These are phyloP conservation scores for Ceratocystis eucalypticola DNA, from an alignment of 2,329 filamentous ascomycete species.

Conservation along the genomic window DNA sequence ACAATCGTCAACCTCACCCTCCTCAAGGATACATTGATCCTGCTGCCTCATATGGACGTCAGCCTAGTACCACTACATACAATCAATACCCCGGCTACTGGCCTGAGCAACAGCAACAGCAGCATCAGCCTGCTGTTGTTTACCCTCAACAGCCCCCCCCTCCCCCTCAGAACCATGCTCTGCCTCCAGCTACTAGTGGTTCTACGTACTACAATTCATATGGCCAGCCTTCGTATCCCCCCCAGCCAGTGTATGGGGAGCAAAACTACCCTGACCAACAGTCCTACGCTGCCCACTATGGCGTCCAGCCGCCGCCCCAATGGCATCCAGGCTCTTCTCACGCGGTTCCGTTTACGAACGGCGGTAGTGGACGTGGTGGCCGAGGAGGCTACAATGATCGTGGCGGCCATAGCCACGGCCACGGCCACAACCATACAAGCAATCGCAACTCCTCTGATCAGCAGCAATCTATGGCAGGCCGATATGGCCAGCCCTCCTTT, in stretches of 20 bases:
- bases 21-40: conserved; percentile 33
- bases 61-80: conserved; percentile 38
- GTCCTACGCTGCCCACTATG: conserved; percentile 28
- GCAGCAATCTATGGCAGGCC: conserved; percentile 14
- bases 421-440: neutral
- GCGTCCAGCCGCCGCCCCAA: conserved; percentile 27
- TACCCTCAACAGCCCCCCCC: conserved; percentile 13
- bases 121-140: conserved; percentile 11
- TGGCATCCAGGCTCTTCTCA: conserved; percentile 28
- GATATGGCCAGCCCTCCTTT: conserved; percentile 15
- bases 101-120: conserved; percentile 12
- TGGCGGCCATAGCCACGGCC: conserved; percentile 24
- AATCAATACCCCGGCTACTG: conserved; percentile 39
- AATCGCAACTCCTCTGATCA: conserved; percentile 14
- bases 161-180: neutral
- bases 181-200: conserved; percentile 8
- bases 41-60: conserved; percentile 32
- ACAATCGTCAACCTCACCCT: conserved; percentile 22
- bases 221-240: conserved; percentile 28
- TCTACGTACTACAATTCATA: conserved; percentile 17
- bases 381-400: conserved; percentile 36
- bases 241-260: conserved; percentile 33
- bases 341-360: conserved; percentile 20
- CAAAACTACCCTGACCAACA: conserved; percentile 27
- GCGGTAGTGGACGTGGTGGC: conserved; percentile 23